Percentiles rank a stretch among this genome's conserved stretches.
phyloP scores from a whole-genome alignment of 441 rosid species.

The Omphalea diandra region DNA sequence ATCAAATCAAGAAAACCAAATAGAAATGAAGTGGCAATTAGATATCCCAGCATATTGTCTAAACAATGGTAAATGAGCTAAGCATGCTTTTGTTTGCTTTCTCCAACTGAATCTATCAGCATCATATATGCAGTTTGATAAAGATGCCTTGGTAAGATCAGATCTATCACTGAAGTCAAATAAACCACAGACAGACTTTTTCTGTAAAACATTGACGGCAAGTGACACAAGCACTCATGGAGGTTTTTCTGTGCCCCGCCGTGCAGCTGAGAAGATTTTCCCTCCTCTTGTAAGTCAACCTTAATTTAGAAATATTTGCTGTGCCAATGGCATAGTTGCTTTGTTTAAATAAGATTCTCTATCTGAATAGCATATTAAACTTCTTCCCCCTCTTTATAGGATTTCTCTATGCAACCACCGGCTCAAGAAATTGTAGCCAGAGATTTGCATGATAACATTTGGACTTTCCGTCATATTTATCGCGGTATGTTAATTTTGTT shows the following conservation, averaged over 20 bases:
- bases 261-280: constrained; percentile 95
- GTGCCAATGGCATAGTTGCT: not conserved
- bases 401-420: constrained; percentile 91
- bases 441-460: constrained; percentile 81
- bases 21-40: constrained; percentile 11
- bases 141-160: constrained; percentile 81
- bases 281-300: constrained; percentile 67
- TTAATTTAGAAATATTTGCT: constrained; percentile 6
- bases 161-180: constrained; percentile 71
- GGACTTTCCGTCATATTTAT: constrained; percentile 94
- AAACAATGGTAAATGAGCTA: constrained; percentile 11
- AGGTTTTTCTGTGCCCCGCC: constrained; percentile 95
- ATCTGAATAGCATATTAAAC: constrained; percentile 8
- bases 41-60: not conserved
- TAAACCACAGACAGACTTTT: constrained; percentile 82
- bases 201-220: constrained; percentile 93
- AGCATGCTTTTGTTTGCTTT: constrained; percentile 19
- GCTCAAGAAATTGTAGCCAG: constrained; percentile 88
- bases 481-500: constrained; percentile 52
- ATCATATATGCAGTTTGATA: constrained; percentile 66
- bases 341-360: not conserved
- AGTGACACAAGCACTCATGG: constrained; percentile 99
- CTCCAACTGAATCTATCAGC: constrained; percentile 29
- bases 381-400: constrained; percentile 38
- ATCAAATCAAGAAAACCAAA: constrained; percentile 15